Conservation (phyloP, 257 asterid species). For the Solanum medicagineum region DNA sequence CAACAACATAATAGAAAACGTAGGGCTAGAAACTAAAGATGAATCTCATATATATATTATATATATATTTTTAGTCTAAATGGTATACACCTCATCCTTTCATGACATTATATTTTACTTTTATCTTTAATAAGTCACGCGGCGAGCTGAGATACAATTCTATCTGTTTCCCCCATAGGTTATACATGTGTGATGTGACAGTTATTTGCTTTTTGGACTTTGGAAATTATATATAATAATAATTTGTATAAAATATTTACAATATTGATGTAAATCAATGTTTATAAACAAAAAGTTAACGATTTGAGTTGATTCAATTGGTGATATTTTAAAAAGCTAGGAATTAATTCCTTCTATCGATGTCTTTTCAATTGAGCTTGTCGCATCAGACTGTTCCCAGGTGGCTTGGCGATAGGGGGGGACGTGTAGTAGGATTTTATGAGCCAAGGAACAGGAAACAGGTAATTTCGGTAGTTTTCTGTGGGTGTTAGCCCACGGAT, state of each 20-base stretch:
- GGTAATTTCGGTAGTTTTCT: too few relatives aligned
- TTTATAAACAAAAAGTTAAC: not conserved
- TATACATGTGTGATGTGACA: not conserved
- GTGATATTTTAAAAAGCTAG: not conserved
- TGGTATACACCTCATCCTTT: slow-evolving; percentile 15
- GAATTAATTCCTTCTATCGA: not conserved
- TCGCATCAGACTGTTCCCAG: too few relatives aligned
- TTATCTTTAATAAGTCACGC: not conserved
- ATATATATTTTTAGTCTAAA: not conserved
- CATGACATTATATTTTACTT: not conserved
- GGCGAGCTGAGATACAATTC: not conserved
- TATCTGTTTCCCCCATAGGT: not conserved
- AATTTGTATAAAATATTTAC: not conserved
- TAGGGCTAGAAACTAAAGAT: slow-evolving; percentile 6
- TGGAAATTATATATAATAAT: not conserved
- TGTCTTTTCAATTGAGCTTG: not conserved
- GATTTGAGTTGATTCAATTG: not conserved
- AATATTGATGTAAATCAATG: not conserved
- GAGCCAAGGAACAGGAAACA: too few relatives aligned
- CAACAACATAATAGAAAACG: not conserved
- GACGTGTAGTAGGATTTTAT: too few relatives aligned
- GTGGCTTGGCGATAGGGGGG: too few relatives aligned
- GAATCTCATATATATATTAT: not conserved
- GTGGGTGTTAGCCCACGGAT: too few relatives aligned
- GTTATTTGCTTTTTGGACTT: not conserved